Percentiles rank a stretch among this genome's conserved stretches.
Conservation (phyloP, 805 yeast species). For the Candida tammaniensis region DNA sequence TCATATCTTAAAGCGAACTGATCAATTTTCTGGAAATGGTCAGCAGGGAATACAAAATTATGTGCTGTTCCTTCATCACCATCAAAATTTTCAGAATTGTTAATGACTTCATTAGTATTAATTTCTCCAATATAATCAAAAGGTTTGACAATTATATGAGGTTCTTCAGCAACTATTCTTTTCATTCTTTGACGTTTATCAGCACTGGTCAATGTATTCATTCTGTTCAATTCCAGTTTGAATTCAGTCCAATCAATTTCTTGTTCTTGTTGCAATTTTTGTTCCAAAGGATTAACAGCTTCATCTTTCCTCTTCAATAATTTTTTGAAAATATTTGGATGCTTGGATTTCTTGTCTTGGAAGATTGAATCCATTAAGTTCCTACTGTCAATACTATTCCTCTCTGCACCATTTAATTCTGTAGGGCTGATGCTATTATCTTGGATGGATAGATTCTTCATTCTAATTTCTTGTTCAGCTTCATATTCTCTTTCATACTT, state of each 20-base stretch:
- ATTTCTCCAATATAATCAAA: constrained; percentile 41
- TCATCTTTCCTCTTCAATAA: constrained; percentile 30
- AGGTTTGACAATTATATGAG: constrained; percentile 39
- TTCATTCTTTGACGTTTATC: constrained; percentile 72
- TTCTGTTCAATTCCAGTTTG: constrained; percentile 64
- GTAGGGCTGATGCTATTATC: constrained; percentile 16
- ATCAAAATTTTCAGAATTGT: constrained; percentile 7
- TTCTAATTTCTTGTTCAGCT: constrained; percentile 18
- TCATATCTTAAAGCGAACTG: constrained; percentile 30
- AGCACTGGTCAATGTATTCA: constrained; percentile 61
- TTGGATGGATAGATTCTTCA: constrained; percentile 20
- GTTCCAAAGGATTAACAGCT: constrained; percentile 28
- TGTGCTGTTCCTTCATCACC: constrained; percentile 12
- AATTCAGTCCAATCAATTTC: constrained; percentile 39
- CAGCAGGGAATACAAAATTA: constrained; percentile 14
- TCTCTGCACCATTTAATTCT: constrained; percentile 11
- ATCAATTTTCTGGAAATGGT: constrained; percentile 25
- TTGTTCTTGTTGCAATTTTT: constrained; percentile 24
- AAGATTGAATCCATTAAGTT: constrained; percentile 40
- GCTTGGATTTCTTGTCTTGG: constrained; percentile 41
- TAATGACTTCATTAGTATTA: constrained; percentile 36
- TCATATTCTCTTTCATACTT: constrained; percentile 44
- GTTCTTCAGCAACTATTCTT: constrained; percentile 44
- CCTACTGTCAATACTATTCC: constrained; percentile 11
- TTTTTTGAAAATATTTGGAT: constrained; percentile 46